Conservation (phyloP, 2,329 filamentous ascomycete species). For the Huntiella moniliformis region DNA sequence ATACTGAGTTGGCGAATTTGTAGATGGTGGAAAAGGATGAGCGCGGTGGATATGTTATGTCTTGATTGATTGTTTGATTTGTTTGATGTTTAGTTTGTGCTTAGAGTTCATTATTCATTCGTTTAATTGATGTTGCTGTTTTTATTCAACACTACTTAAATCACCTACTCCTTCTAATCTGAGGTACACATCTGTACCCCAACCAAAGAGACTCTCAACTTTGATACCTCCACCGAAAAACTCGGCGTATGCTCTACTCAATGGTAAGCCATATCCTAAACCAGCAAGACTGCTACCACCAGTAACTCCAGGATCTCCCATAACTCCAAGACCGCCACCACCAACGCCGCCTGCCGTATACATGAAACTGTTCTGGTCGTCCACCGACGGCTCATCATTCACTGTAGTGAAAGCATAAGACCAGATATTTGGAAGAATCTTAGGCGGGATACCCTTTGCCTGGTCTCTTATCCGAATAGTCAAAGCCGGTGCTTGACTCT, state of each 20-base stretch:
- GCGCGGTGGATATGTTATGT: neutral
- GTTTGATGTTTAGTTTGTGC: neutral
- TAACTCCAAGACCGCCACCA: slow-evolving; percentile 56
- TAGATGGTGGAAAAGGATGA: slow-evolving; percentile 22
- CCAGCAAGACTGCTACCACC: slow-evolving; percentile 77
- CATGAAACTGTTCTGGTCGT: neutral
- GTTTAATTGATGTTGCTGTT: slow-evolving; percentile 14
- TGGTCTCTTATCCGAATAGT: slow-evolving; percentile 90
- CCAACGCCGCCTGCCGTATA: slow-evolving; percentile 11
- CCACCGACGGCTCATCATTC: slow-evolving; percentile 20
- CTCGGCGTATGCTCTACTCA: slow-evolving; percentile 87
- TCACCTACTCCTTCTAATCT: slow-evolving; percentile 43
- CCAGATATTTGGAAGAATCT: slow-evolving; percentile 76
- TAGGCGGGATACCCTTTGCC: slow-evolving; percentile 80
- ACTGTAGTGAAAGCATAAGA: slow-evolving; percentile 97
- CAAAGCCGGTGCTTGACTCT: slow-evolving; percentile 54
- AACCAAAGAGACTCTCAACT: slow-evolving; percentile 89
- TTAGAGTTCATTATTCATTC: slow-evolving; percentile 10
- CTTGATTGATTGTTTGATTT: slow-evolving; percentile 5
- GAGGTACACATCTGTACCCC: slow-evolving; percentile 59
- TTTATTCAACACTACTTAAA: slow-evolving; percentile 18
- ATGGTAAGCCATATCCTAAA: slow-evolving; percentile 75
- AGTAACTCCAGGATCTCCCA: slow-evolving; percentile 24
- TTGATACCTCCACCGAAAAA: slow-evolving; percentile 93
- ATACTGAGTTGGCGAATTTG: slow-evolving; percentile 86